Evolutionary conservation across 2,329 filamentous ascomycete species (phyloP), one percentile per base, ranked within the genome.

Genomic region (Mycosphaerelloides madeirae): DNA sequence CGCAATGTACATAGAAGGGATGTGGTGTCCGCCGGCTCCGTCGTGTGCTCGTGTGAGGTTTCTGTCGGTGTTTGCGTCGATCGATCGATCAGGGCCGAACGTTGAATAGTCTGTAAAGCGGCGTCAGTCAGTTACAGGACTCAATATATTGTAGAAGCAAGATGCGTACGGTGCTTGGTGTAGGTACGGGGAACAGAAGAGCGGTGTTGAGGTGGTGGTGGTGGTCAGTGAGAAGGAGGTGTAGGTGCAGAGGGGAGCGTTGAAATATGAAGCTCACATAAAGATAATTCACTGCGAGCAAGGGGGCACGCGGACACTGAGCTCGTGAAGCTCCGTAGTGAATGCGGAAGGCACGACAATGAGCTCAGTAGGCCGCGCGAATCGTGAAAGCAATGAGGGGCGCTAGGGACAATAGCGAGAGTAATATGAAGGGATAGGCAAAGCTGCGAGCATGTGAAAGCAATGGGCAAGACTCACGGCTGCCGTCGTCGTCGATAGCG

Each of bases 1-100:
- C 1, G 59, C 59, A 31, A 55, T 49, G 44, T 62, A 62, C 47
- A 55, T 57, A n/a, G 40, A 40, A 15, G 60, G 58, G 29, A 64
- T 57, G 33, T 53, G 36, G 52, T 55, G 50, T 12, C 32, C 18
- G 43, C 47, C 42, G 39, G 42, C 33, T 15, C 31, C 22, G 40
- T 47, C 51, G 43, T 42, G 43, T 9, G 49, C 40, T 41, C 47
- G 45, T 15, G 35, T 35, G 39, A 48, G 38, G 41, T 44, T 36
- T 39, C 38, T 28, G 19, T 50, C 40, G 38, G 42, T 38, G 31
- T 16, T 22, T 31, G 35, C 38, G 36, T 48, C 44, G 40, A 42
- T 34, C 7, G 40, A 32, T 29, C 43, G 38, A 35, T 50, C 49
- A 18, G 44, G 42, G 20, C 35, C 44, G 43, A 44, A 54, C 36